Percentiles rank a stretch among this genome's conserved stretches.
These are phyloP conservation scores for Candida smagusa DNA, from an alignment of 1,139 yeast genomes.

Conservation along the genomic window DNA sequence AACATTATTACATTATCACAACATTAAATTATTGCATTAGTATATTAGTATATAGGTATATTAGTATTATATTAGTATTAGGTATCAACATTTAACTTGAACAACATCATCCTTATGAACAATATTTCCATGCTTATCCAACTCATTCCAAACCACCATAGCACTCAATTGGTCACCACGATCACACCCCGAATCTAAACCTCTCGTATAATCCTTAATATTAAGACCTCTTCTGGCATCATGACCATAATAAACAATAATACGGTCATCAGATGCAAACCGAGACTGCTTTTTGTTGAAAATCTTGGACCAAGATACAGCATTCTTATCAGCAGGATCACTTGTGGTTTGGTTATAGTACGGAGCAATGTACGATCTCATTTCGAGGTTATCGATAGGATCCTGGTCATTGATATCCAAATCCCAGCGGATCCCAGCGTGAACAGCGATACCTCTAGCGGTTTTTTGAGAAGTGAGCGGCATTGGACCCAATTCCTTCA, in stretches of 20 bases:
- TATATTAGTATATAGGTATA: too few relatives aligned
- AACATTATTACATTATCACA: too few relatives aligned
- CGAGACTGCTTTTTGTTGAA: conserved; percentile 55
- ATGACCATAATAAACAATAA: conserved; percentile 82
- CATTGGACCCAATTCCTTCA: conserved; percentile 59
- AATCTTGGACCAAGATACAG: conserved; percentile 62
- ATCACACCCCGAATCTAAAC: conserved; percentile 81
- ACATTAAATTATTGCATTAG: too few relatives aligned
- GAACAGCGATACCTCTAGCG: conserved; percentile 64
- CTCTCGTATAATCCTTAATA: conserved; percentile 62
- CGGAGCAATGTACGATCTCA: conserved; percentile 61
- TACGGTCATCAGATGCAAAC: conserved; percentile 20
- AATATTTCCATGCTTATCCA: conserved; percentile 13
- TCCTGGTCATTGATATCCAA: conserved; percentile 53
- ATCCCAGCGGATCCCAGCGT: conserved; percentile 75
- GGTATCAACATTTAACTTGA: conserved; percentile 20
- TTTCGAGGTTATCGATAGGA: conserved; percentile 57
- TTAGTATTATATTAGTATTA: too few relatives aligned
- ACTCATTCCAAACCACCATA: conserved; percentile 43
- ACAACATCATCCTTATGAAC: conserved; percentile 24
- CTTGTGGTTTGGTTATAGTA: conserved; percentile 51
- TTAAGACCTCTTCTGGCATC: conserved; percentile 79
- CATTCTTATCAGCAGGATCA: conserved; percentile 44
- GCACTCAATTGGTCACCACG: conserved; percentile 72
- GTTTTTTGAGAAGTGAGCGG: conserved; percentile 37